Percentiles rank a stretch among this genome's conserved stretches.
Evolutionary conservation across 805 yeast genomes (phyloP).

Genomic region (Cephaloascus fragrans): DNA sequence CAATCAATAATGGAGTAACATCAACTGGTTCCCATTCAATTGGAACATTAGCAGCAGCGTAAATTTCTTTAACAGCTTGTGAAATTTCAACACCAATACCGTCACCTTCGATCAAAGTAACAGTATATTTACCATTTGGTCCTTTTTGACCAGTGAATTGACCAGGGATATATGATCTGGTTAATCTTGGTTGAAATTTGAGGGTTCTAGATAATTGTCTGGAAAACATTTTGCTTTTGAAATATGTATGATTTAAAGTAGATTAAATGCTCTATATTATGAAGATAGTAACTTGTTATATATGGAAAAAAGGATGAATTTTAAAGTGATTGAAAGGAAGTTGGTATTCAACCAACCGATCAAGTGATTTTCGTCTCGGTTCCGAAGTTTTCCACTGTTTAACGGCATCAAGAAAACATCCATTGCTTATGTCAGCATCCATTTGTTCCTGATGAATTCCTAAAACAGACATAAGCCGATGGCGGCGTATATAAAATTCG

Average conservation of each 20-base stretch:
- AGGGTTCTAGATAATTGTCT: not conserved
- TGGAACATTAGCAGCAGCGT: constrained; percentile 91
- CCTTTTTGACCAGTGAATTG: constrained; percentile 11
- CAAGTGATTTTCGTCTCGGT: not conserved
- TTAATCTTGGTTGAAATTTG: not conserved
- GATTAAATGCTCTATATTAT: too few species aligned
- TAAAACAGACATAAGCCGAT: too few species aligned
- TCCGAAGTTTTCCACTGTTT: not conserved
- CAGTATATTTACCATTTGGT: constrained; percentile 12
- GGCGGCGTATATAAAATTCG: too few species aligned
- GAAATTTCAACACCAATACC: constrained; percentile 97
- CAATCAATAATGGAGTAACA: constrained; percentile 85
- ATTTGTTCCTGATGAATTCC: too few species aligned
- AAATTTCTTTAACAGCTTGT: constrained; percentile 85
- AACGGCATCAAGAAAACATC: too few species aligned
- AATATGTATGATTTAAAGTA: not conserved
- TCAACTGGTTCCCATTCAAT: constrained; percentile 96
- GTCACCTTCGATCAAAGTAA: constrained; percentile 62
- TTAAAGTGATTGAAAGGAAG: not conserved
- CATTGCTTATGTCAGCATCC: too few species aligned
- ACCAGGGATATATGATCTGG: constrained; percentile 6
- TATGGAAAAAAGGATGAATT: not conserved
- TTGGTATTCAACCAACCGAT: not conserved
- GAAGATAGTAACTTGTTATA: not conserved
- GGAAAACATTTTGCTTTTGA: not conserved